Evolutionary conservation across 768 basidiomycete species (phyloP).

Genomic region (Leccinellum albellum): DNA sequence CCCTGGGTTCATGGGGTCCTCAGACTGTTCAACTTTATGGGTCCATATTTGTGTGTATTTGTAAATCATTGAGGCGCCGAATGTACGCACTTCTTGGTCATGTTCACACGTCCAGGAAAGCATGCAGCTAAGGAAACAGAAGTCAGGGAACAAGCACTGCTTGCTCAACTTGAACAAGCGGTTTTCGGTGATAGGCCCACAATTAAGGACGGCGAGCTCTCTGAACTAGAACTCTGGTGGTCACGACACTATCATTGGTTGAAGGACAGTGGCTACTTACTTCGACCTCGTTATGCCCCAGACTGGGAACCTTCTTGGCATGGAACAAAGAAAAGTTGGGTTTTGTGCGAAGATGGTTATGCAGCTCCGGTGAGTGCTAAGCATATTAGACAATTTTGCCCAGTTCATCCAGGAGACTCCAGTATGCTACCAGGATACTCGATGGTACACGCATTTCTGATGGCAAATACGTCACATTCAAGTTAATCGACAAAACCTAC

Average conservation of each 20-base stretch:
- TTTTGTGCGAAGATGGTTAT: constrained; percentile 1
- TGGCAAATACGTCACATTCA: constrained; percentile 29
- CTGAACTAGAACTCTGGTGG: constrained; percentile 14
- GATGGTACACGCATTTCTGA: constrained; percentile 32
- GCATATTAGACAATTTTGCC: background rate
- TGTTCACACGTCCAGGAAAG: background rate
- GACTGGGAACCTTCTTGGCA: constrained; percentile 23
- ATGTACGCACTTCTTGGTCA: background rate
- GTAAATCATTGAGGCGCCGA: background rate
- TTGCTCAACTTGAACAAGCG: background rate
- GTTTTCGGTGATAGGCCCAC: background rate
- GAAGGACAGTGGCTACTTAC: constrained; percentile 11
- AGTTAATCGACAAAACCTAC: constrained; percentile 13
- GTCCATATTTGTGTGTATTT: background rate
- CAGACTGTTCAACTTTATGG: background rate
- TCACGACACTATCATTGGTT: constrained; percentile 10
- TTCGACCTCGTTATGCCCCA: constrained; percentile 20
- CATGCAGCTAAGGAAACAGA: background rate
- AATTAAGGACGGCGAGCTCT: background rate
- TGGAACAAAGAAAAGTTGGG: background rate
- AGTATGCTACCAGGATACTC: constrained; percentile 15
- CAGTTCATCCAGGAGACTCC: constrained; percentile 10
- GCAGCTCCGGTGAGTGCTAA: constrained; percentile 2
- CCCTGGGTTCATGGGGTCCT: background rate
- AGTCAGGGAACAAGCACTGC: background rate